A percentile compares a stretch with the other conserved stretches of the same genome.
phyloP scores from a whole-genome alignment of 805 yeast genomes.

The Pichia heedii region DNA sequence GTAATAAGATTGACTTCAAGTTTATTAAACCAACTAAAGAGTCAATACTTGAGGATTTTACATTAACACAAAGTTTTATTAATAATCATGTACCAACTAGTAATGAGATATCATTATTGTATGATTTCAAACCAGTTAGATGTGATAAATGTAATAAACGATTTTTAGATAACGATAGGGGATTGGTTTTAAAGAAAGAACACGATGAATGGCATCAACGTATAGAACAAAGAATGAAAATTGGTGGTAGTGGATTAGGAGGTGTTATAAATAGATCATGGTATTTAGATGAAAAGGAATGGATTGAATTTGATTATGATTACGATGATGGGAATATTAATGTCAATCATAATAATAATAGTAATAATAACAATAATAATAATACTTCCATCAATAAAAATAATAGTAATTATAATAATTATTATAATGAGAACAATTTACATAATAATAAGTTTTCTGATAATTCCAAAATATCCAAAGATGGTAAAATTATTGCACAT shows the following conservation, averaged over 20 bases:
- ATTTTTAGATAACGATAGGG: conserved; percentile 53
- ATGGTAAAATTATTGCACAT: neutral
- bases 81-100: conserved; percentile 28
- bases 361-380: conserved; percentile 10
- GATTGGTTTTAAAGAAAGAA: conserved; percentile 41
- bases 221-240: conserved; percentile 64
- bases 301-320: conserved; percentile 67
- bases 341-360: neutral
- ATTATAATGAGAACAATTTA: too few species aligned
- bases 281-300: conserved; percentile 65
- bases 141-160: conserved; percentile 89
- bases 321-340: conserved; percentile 32
- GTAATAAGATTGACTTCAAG: conserved; percentile 20
- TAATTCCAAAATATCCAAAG: neutral
- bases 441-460: too few species aligned
- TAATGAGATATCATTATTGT: conserved; percentile 33
- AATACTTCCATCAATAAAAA: conserved; percentile 1
- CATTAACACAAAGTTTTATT: conserved; percentile 30
- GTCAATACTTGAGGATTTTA: conserved; percentile 17
- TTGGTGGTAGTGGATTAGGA: conserved; percentile 23
- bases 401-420: neutral
- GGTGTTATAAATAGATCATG: conserved; percentile 72
- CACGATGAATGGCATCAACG: conserved; percentile 97
- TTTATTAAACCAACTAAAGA: conserved; percentile 14
- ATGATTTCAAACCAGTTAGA: conserved; percentile 60